These are phyloP conservation scores for Leishmania mexicana DNA, from an alignment of 208 protist genomes.

Conservation along the genomic window DNA sequence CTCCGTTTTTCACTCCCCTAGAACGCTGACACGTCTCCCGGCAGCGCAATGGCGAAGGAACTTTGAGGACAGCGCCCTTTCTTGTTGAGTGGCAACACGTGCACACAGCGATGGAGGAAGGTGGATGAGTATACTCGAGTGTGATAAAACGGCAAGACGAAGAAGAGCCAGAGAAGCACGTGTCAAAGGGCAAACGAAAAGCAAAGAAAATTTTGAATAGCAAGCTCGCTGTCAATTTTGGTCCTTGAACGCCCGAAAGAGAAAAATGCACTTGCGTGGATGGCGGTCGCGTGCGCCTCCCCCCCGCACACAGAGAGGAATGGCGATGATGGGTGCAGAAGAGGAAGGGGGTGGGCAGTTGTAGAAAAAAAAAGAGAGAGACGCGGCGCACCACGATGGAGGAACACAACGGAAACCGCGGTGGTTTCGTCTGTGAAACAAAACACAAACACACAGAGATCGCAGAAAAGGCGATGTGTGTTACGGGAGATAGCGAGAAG, in stretches of 20 bases:
- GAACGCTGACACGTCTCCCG: neutral
- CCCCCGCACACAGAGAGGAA: neutral
- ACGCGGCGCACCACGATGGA: neutral
- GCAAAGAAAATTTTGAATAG: neutral
- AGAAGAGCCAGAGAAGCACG: neutral
- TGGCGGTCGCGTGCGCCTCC: neutral
- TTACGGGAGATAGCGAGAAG: neutral
- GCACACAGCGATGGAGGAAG: neutral
- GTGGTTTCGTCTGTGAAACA: neutral
- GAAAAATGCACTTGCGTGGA: neutral
- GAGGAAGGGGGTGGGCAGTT: neutral
- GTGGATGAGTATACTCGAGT: neutral
- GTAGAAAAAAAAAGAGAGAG: neutral
- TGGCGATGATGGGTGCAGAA: neutral
- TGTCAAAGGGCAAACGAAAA: neutral
- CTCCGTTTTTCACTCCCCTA: neutral
- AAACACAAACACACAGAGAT: conserved; percentile 5
- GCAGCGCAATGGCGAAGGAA: neutral
- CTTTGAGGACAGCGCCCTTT: neutral
- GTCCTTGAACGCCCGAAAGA: neutral
- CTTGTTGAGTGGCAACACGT: neutral
- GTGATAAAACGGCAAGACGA: neutral
- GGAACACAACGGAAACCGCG: neutral
- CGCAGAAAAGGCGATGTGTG: neutral
- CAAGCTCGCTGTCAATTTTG: neutral